Evolutionary conservation across 1,139 yeast species (phyloP), one percentile per base, ranked within the genome.

Genomic region (Kluyveromyces marxianus): DNA sequence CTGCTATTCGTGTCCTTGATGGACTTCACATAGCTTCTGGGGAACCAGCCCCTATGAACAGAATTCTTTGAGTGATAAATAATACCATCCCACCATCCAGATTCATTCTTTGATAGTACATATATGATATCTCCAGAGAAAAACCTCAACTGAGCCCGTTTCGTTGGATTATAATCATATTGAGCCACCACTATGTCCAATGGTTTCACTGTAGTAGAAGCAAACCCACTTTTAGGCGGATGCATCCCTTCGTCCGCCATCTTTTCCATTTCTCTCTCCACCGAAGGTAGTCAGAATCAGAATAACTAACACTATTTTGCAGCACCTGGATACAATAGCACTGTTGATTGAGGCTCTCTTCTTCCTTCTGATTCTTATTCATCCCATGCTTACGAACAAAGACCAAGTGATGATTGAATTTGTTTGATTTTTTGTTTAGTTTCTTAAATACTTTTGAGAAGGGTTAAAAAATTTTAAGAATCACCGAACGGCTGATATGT

Each of bases 31-130:
- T 74, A 77, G 44, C 74, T 74, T 45, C 72, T 72, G n/a, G 90
- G 89, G 63, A 83, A 81, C 92, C 92, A 83, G 50, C 92, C 92
- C 56, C 90, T 69, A 14, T 68, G 63, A 7, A 74, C 64, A 14
- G 39, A 51, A 28, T 52, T 54, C 3, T 50, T 54, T 7, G 49
- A 44, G 25, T 52, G 54, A 63, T 68, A 50, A 10, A 58, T 59
- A 7, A 81, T 72, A 3, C 90, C 90, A 59, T 83, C 92, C 87
- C 89, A 82, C 94, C 94, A 84, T 2, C 84, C 83, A 2, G 75
- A 60, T 30, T 74, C 76, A 6, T 76, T 68, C 50, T 79, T 80
- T 10, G 73, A 46, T n/a, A 68, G 41, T 5, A 68, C 69, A 48
- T 64, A 63, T 2, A 68, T 56, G 3, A 62, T 59, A 35, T 66